Evolutionary conservation across 2,329 filamentous ascomycete species (phyloP), one percentile per base, ranked within the genome.

Genomic region (Daldinia eschscholtzii): DNA sequence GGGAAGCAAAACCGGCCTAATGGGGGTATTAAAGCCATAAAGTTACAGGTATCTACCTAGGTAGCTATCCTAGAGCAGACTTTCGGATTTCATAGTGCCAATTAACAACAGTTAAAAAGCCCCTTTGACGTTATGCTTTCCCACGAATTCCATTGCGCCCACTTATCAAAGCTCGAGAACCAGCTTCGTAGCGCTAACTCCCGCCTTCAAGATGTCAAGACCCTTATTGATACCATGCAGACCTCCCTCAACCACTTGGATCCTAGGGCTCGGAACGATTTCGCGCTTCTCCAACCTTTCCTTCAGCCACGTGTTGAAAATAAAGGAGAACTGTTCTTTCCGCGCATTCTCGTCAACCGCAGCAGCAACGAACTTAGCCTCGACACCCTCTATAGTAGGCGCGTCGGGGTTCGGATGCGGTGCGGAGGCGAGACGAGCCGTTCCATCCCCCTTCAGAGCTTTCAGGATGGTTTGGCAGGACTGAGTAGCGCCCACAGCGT

Each of bases 111-210:
- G 12, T 18, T 18, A 12, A 46, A 23, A 15, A 20, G 0, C 20
- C 18, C 4, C 3, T 26, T 26, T 23, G 20, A 23, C 20, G 20
- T 23, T 23, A 23, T 23, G 20, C 20, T 23, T 23, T 23, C 20
- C 20, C 20, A 23, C 20, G 20, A 46, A 23, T 46, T 23, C 2
- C 6, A 26, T 26, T 26, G 2, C 23, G 10, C 33, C 2, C 35
- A 41, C 20, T 23, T 23, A 23, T 23, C 2, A 69, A 74, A 83
- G 35, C 63, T 84, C 79, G 56, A 83, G 71, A 41, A 84, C 76
- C 62, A 84, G 75, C 73, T 84, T 84, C 0, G 72, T 76, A 67
- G 82, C 83, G 50, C 81, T 84, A 12, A 84, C 81, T 0, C 83
- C 82, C n/a, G 33, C 61, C 0, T 67, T 64, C 13, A 84, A 57